Base-by-base conservation (phyloP, 352 stramenopile genomes). In the Pythium myriotylum region DNA sequence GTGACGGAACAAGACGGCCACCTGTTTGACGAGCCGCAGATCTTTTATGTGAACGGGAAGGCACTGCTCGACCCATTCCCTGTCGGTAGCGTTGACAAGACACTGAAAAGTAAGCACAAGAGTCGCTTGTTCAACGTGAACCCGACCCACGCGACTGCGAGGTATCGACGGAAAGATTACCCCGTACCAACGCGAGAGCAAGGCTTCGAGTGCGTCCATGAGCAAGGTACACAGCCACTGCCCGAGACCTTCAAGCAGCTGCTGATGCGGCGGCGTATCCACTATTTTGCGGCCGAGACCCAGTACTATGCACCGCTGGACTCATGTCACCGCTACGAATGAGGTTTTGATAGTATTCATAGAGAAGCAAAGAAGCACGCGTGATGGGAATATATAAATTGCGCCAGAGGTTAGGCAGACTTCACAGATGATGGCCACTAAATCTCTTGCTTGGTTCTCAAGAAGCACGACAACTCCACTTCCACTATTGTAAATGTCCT, bases 1-100 rank as follows among this genome's bases (percentile, higher is more conserved):
- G 57, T 53, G n/a, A 53, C 41, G 2, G 42, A 72, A 17, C 29
- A 46, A n/a, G 54, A 65, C 2, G 47, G 57, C 14, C 27, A 56
- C 24, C 26, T 62, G 12, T 59, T 62, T 37, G 45, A 59, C 1
- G 19, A 52, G 4, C 52, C 76, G 1, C 65, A 77, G 27, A 51
- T 90, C 26, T 53, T 91, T 1, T 89, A 89, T 53, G 77, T 86
- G 24, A 87, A 86, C 48, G 81, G 79, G 10, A 85, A 84, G 46
- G 74, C 73, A n/a, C 53, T 91, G 42, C 48, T 89, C 19, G 77
- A 89, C n/a, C 66, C 79, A 22, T 84, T 81, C 53, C 73, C 80
- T 0, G 54, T 66, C 3, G 70, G 42, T 6, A 51, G 72, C 8
- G 68, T 77, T 16, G 58, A 67, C 0, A 67, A 61, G 43, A 72